Percentiles rank a stretch among this genome's conserved stretches.
Evolutionary conservation across 805 yeast species (phyloP).

Genomic region (Kodamaea neixiangensis): DNA sequence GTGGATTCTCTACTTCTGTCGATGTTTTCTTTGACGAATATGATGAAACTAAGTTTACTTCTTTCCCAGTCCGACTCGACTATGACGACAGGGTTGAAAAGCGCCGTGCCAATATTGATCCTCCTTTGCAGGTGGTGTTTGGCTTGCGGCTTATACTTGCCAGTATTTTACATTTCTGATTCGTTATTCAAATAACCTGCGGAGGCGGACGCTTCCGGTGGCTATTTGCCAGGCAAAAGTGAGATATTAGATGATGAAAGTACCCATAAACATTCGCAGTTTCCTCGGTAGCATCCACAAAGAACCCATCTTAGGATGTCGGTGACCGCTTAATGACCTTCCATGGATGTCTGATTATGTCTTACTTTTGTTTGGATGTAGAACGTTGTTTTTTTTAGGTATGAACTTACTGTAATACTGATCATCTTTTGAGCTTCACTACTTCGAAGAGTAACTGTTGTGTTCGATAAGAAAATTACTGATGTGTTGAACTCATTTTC

Average conservation of each 20-base stretch:
- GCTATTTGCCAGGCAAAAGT: constrained; percentile 10
- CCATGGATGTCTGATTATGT: constrained; percentile 86
- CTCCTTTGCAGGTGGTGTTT: constrained; percentile 42
- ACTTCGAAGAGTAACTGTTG: too few species aligned
- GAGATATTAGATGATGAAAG: constrained; percentile 63
- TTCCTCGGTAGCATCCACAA: constrained; percentile 88
- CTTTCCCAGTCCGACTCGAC: constrained; percentile 94
- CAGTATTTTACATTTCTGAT: constrained; percentile 75
- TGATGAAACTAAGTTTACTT: constrained; percentile 63
- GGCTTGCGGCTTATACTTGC: constrained; percentile 75
- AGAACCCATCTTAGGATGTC: constrained; percentile 82
- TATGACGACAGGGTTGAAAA: constrained; percentile 85
- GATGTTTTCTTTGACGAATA: constrained; percentile 21
- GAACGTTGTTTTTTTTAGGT: too few species aligned
- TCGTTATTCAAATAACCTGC: constrained; percentile 22
- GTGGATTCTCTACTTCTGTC: constrained; percentile 6
- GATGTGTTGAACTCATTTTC: too few species aligned
- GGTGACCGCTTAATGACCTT: constrained; percentile 86
- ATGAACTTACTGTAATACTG: too few species aligned
- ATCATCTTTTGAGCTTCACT: too few species aligned
- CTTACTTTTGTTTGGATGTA: constrained; percentile 1
- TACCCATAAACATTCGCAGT: constrained; percentile 87
- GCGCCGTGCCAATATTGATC: constrained; percentile 39
- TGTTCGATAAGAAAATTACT: too few species aligned
- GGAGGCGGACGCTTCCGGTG: constrained; percentile 12